These are phyloP conservation scores for Cercophora sp. DNA, from an alignment of 495 filamentous ascomycete species.

Conservation along the genomic window DNA sequence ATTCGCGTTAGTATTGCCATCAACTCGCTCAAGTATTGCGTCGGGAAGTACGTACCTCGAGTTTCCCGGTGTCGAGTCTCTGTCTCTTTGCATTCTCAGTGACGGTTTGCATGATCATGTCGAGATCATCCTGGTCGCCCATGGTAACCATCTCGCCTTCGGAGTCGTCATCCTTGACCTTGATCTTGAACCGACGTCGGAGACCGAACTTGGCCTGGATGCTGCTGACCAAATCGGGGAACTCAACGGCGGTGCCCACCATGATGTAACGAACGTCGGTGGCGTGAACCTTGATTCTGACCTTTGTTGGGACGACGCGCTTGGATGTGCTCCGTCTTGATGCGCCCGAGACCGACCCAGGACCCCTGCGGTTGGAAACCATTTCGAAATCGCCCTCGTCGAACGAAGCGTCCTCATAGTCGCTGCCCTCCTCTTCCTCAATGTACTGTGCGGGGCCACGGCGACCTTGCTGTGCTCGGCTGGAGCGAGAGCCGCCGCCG, in stretches of 20 bases:
- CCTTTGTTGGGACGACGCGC: constrained; percentile 51
- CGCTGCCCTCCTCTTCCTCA: constrained; percentile 67
- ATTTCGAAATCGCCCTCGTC: constrained; percentile 85
- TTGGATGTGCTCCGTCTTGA: constrained; percentile 42
- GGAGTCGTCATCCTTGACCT: constrained; percentile 74
- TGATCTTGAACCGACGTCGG: constrained; percentile 67
- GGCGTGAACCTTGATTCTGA: constrained; percentile 85
- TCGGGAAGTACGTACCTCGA: constrained; percentile 87
- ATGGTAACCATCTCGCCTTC: constrained; percentile 93
- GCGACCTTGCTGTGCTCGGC: constrained; percentile 27
- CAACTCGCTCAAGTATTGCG: too few species aligned
- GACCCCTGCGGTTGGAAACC: constrained; percentile 47
- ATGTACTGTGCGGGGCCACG: constrained; percentile 56
- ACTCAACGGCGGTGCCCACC: constrained; percentile 68
- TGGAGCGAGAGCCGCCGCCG: constrained; percentile 28
- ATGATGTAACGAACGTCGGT: constrained; percentile 96
- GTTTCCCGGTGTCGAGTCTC: constrained; percentile 80
- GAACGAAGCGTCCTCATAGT: constrained; percentile 63
- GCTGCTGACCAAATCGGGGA: constrained; percentile 66
- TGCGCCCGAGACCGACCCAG: constrained; percentile 34
- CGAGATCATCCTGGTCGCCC: constrained; percentile 93
- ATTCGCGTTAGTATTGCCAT: too few species aligned
- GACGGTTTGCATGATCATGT: constrained; percentile 69
- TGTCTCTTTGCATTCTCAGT: constrained; percentile 68
- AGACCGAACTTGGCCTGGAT: constrained; percentile 84